Percentiles rank a stretch among this genome's conserved stretches.
phyloP scores from a whole-genome alignment of 192 early-diverging fungal species.

The Dissophora ornata region DNA sequence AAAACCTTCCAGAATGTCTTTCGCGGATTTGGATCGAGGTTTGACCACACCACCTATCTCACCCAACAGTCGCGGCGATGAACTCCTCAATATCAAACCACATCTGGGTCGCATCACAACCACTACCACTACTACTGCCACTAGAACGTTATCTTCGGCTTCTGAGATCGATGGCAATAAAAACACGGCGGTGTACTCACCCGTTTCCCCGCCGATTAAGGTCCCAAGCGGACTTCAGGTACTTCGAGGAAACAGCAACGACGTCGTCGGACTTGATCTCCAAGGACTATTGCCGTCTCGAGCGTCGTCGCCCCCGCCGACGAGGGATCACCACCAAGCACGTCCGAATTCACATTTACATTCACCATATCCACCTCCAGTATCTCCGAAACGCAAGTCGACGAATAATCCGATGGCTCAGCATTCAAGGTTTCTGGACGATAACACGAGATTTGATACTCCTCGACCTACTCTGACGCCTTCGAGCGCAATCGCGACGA shows the following conservation, averaged over 20 bases:
- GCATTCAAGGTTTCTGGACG: conserved; percentile 36
- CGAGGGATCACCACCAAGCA: not conserved
- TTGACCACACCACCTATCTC: conserved; percentile 39
- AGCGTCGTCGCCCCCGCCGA: not conserved
- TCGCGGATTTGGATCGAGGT: conserved; percentile 33
- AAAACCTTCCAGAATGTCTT: conserved; percentile 20
- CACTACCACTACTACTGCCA: not conserved
- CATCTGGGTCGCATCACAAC: conserved; percentile 1
- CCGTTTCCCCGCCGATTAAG: conserved; percentile 11
- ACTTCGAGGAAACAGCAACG: conserved; percentile 19
- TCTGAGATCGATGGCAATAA: not conserved
- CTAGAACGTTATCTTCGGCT: no score
- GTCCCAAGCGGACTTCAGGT: conserved; percentile 26
- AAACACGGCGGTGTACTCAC: not conserved
- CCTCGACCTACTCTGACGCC: conserved; percentile 33
- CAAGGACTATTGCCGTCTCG: not conserved
- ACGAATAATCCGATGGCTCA: conserved; percentile 33
- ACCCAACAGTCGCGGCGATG: not conserved
- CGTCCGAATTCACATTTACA: not conserved
- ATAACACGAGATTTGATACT: conserved; percentile 47
- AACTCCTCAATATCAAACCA: not conserved
- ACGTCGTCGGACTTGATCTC: conserved; percentile 15
- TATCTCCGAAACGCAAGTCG: conserved; percentile 19
- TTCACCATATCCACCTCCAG: conserved; percentile 26
- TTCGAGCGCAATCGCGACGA: not conserved